Conservation (phyloP, 2,329 filamentous ascomycete species). For the Rhynchosporium agropyri region DNA sequence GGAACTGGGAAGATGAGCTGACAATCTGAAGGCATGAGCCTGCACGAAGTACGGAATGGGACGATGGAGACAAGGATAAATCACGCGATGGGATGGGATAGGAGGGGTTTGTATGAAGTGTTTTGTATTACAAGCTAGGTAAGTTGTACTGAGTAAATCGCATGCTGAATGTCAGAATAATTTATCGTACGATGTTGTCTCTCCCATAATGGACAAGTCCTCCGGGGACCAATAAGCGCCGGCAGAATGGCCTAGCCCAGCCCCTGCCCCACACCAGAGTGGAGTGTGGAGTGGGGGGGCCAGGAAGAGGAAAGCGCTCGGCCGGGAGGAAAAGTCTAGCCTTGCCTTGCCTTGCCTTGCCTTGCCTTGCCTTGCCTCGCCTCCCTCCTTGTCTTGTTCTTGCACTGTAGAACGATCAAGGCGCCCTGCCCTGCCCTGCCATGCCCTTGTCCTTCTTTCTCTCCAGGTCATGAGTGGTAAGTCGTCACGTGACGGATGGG, state of each 20-base stretch:
- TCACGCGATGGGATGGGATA: slow-evolving; percentile 17
- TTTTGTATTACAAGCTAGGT: slow-evolving; percentile 19
- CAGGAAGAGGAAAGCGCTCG: too few species aligned
- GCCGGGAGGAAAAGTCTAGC: neutral
- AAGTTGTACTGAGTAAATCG: slow-evolving; percentile 10
- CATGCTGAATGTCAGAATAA: slow-evolving; percentile 5
- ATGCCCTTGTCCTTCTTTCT: too few species aligned
- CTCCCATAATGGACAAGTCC: neutral
- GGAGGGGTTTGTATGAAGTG: slow-evolving; percentile 11
- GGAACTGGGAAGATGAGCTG: slow-evolving; percentile 14
- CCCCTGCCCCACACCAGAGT: neutral
- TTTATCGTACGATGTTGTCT: slow-evolving; percentile 15
- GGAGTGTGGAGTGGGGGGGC: too few species aligned
- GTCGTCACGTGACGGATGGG: too few species aligned
- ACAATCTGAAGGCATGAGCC: slow-evolving; percentile 12
- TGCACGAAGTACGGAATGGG: neutral
- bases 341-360: neutral
- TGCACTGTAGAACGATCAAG: too few species aligned
- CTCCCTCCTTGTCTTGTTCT: too few species aligned
- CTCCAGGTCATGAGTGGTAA: too few species aligned
- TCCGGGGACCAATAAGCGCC: slow-evolving; percentile 1
- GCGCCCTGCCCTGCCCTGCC: too few species aligned
- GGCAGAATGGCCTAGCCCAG: neutral
- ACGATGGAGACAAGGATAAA: slow-evolving; percentile 21
- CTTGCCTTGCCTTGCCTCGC: too few species aligned